Evolutionary conservation across 1,284 basidiomycete genomes (phyloP).

Genomic region (Boletus sp.): DNA sequence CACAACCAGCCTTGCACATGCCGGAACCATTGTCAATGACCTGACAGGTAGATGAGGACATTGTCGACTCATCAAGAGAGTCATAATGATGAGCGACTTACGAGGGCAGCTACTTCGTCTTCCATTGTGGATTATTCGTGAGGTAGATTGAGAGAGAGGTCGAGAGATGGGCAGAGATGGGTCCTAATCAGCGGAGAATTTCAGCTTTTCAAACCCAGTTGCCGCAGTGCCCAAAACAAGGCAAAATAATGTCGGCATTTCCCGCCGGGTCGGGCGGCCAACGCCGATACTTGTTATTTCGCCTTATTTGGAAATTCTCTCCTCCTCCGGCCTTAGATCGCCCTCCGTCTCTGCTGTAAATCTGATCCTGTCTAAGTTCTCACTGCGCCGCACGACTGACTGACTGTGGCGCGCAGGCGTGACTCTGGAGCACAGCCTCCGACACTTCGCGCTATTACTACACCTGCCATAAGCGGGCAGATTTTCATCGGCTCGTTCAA

Average conservation of each 20-base stretch:
- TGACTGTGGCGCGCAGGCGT: not conserved
- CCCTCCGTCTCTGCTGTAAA: too few species aligned
- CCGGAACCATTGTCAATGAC: slow-evolving; percentile 65
- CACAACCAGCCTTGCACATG: slow-evolving; percentile 70
- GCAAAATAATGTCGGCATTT: too few species aligned
- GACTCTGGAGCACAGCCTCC: slow-evolving; percentile 5
- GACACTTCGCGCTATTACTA: slow-evolving; percentile 5
- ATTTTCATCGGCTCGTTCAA: slow-evolving; percentile 1
- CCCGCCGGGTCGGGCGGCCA: too few species aligned
- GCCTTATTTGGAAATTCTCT: too few species aligned
- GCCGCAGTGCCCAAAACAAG: slow-evolving; percentile 16
- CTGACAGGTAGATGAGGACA: slow-evolving; percentile 24
- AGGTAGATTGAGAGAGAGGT: slow-evolving; percentile 17
- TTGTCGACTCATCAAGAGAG: not conserved
- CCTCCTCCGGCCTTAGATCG: too few species aligned
- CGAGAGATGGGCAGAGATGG: slow-evolving; percentile 17
- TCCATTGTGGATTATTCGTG: slow-evolving; percentile 33
- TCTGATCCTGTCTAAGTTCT: too few species aligned
- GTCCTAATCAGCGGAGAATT: slow-evolving; percentile 24
- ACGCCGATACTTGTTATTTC: too few species aligned
- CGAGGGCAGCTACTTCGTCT: slow-evolving; percentile 46
- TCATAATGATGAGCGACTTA: slow-evolving; percentile 19
- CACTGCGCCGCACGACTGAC: too few species aligned
- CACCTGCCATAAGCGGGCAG: slow-evolving; percentile 17
- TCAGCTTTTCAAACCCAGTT: slow-evolving; percentile 20